Base-by-base conservation (phyloP, 2,329 filamentous ascomycete genomes). In the Chrysoporthe austroafricana region DNA sequence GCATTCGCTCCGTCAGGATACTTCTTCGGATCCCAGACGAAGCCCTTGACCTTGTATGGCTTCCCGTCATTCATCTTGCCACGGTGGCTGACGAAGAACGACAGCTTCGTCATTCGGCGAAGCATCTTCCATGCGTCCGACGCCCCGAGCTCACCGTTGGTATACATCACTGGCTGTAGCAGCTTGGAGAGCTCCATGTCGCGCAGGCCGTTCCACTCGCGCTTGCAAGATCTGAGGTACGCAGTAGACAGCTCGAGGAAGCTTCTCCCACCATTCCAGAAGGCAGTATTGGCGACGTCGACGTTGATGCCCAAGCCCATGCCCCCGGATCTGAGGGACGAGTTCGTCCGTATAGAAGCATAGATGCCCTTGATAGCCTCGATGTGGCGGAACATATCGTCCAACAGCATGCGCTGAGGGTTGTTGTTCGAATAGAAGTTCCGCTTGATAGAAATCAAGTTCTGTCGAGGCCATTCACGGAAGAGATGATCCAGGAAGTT, bases 291-390 rank as follows among this genome's bases (percentile, higher is more conserved):
- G 66, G 94, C 91, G 42, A 97, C 91, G 74, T 99, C 95, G 13
- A 97, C 88, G 73, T 97, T 98, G 76, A 99, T 82, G 0, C 91
- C 88, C 6, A 98, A 83, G 9, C 87, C 88, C 36, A 87, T 85
- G 43, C 86, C 84, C 1, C 82, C 79, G 66, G 70, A 73, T 69
- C 73, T 77, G 73, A 77, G 80, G 69, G 74, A 77, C 74, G 85
- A 70, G n/a, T 90, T 91, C 32, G 95, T 85, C 54, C 94, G 88
- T 63, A 97, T 89, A 0, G 94, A 94, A 11, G 93, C 89, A 73
- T 97, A 98, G 4, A 94, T 90, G 42, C 96, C 96, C 76, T 97
- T 97, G 81, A 93, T 90, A 0, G 93, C 93, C 74, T 94, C 88
- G 2, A 96, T 61, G 13, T 57, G 34, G 1, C 62, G 48, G 9